phyloP scores from a whole-genome alignment of 1,284 basidiomycete species.

The Boletellus deceptivus region DNA sequence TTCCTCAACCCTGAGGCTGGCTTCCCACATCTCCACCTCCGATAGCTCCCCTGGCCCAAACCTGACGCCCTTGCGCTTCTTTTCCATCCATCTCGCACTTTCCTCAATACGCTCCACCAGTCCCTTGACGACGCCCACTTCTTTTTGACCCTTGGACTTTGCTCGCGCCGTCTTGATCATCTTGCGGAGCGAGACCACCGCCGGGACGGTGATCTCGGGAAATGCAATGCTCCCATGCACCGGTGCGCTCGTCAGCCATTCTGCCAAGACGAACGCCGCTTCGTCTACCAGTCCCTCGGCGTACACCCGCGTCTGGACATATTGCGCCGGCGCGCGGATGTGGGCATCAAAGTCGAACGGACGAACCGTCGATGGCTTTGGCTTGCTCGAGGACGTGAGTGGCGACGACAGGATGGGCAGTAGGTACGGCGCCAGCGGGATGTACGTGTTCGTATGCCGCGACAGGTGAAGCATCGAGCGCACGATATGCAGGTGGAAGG shows the following conservation, averaged over 20 bases:
- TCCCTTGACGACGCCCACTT: conserved; percentile 61
- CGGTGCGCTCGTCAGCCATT: conserved; percentile 66
- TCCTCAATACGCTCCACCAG: conserved; percentile 85
- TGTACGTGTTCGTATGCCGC: conserved; percentile 81
- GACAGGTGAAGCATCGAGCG: conserved; percentile 73
- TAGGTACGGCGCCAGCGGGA: conserved; percentile 86
- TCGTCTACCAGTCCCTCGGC: conserved; percentile 85
- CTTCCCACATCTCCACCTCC: conserved; percentile 76
- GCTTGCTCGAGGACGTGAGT: conserved; percentile 69
- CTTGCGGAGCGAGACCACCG: conserved; percentile 70
- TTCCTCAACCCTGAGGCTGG: conserved; percentile 57
- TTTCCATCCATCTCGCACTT: conserved; percentile 75
- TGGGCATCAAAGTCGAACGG: conserved; percentile 88
- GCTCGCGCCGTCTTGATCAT: conserved; percentile 61
- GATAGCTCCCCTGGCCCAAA: conserved; percentile 73
- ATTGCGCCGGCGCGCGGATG: conserved; percentile 87
- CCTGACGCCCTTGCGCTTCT: conserved; percentile 60
- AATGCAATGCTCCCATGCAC: conserved; percentile 86
- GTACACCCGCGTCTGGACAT: conserved; percentile 87
- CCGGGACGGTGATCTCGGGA: conserved; percentile 89
- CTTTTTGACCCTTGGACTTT: conserved; percentile 48
- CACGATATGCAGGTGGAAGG: conserved; percentile 74
- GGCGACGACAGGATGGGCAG: conserved; percentile 84
- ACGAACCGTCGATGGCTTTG: conserved; percentile 85
- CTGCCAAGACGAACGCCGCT: conserved; percentile 72